Conservation (phyloP, 2,329 filamentous ascomycete genomes). For the Claviceps monticola region DNA sequence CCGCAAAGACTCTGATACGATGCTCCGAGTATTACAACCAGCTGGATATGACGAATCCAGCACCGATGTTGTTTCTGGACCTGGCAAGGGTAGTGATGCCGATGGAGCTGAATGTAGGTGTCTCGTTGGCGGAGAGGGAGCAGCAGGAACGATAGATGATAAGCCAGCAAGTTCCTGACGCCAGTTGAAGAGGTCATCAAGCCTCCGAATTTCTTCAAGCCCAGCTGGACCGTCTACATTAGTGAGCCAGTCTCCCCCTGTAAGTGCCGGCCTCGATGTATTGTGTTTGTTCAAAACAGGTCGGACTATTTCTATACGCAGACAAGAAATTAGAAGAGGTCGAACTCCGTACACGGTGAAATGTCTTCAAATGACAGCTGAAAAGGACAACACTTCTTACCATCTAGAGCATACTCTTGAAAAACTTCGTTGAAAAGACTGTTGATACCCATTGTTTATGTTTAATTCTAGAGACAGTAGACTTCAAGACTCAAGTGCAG, state of each 20-base stretch:
- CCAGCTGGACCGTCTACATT: background rate
- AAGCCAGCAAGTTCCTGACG: background rate
- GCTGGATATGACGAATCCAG: background rate
- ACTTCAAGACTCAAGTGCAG: too few species aligned
- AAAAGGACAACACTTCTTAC: background rate
- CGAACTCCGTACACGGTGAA: background rate
- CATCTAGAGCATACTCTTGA: background rate
- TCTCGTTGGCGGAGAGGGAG: background rate
- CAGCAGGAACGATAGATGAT: background rate
- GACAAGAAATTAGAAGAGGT: background rate
- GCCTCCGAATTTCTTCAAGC: background rate
- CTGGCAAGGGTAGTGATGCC: background rate
- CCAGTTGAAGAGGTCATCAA: background rate
- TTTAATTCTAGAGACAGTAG: too few species aligned
- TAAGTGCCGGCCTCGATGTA: background rate
- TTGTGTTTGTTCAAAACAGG: background rate
- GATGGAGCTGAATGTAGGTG: too few species aligned
- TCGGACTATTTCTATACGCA: background rate
- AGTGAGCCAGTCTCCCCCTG: constrained; percentile 2
- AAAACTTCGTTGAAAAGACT: too few species aligned
- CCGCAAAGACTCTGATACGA: background rate
- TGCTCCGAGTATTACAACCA: background rate
- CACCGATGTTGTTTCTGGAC: background rate
- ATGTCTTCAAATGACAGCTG: background rate
- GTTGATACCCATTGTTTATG: too few species aligned